Conservation (phyloP, 331 rosid species). For the Acacia pycnantha region DNA sequence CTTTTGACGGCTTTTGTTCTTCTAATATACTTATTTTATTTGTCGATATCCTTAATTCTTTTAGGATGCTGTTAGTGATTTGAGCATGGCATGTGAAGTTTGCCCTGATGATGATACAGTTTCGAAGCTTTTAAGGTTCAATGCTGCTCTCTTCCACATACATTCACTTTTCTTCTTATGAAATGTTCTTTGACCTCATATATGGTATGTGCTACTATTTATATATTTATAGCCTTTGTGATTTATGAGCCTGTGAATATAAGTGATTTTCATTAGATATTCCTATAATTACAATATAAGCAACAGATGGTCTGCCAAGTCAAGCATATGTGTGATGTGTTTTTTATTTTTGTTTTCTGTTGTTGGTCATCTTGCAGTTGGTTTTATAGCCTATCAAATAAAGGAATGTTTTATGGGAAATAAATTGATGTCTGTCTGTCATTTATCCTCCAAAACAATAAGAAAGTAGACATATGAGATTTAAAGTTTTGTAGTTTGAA, state of each 20-base stretch:
- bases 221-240: background rate
- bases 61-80: constrained; percentile 55
- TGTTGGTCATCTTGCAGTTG: constrained; percentile 1
- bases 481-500: background rate
- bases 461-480: background rate
- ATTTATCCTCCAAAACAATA: background rate
- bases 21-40: constrained; percentile 4
- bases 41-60: constrained; percentile 26
- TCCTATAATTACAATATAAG: background rate
- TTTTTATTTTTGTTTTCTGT: background rate
- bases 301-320: background rate
- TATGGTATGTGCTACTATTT: background rate
- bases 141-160: constrained; percentile 26
- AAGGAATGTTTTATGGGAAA: constrained; percentile 6
- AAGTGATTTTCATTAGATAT: background rate
- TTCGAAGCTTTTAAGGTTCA: constrained; percentile 67
- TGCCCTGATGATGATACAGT: constrained; percentile 74
- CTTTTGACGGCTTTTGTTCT: background rate
- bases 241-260: background rate
- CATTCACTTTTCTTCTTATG: background rate
- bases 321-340: constrained; percentile 3
- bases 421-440: background rate
- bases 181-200: background rate
- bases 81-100: constrained; percentile 56
- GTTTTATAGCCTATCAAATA: background rate